Evolutionary conservation across 2,329 filamentous ascomycete species (phyloP), one percentile per base, ranked within the genome.

Genomic region (Microcyclospora pomicola): DNA sequence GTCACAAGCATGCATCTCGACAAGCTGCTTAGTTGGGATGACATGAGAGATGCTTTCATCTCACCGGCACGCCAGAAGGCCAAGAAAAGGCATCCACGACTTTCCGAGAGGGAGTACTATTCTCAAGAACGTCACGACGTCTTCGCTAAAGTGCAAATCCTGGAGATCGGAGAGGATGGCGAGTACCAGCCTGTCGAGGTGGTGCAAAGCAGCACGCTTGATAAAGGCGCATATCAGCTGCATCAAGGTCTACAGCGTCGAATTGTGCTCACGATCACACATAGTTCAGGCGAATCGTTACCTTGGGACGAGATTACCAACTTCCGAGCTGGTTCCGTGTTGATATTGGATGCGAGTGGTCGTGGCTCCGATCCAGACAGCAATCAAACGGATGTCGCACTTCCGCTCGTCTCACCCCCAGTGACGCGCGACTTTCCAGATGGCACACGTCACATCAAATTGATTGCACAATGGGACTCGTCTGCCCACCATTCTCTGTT

Each of bases 21-120:
- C 60, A 96, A 94, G 64, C 71, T 98, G 36, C 73, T 95, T 10
- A 98, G 91, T 63, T 98, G 91, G 91, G 91, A 98, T 56, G 91
- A 96, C 52, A 95, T 98, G 79, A 78, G 88, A 41, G 88, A 98
- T 59, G 67, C 69, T 34, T 61, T 63, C 15, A 63, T 36, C 24
- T 19, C 33, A 11, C 16, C 15, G 7, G 27, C 36, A 64, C 12
- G 30, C 6, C 30, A 15, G 30, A n/a, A 31, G 12, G 12, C 12
- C 12, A 31, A 31, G 9, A n/a, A 15, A 6, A 31, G 14, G 14
- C 30, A 31, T n/a, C 34, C 71, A 73, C 73, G 91, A 9, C 78
- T 98, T 47, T 79, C 84, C 10, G 91, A 98, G 59, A 81, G 82
- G 0, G 87, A 98, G 49, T 98, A 92, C 56, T 93, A 80, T 51